Percentiles rank a stretch among this genome's conserved stretches.
Evolutionary conservation across 1,139 yeast genomes (phyloP).

Genomic region (Neolecta irregularis): DNA sequence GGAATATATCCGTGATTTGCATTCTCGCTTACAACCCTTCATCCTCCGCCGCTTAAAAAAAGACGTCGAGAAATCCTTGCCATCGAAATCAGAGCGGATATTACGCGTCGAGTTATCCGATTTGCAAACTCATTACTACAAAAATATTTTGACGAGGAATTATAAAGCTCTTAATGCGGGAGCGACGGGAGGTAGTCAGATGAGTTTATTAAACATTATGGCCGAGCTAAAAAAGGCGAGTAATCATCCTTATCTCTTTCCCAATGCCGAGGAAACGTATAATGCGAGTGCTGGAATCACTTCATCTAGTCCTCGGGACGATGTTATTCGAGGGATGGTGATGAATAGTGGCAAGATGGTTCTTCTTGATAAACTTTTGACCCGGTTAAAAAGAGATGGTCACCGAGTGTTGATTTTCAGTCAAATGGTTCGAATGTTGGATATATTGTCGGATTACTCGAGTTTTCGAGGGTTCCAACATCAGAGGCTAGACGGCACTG

Average conservation of each 20-base stretch:
- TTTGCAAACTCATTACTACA: conserved; percentile 85
- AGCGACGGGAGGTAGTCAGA: conserved; percentile 54
- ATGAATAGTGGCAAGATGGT: conserved; percentile 99
- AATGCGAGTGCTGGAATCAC: conserved; percentile 42
- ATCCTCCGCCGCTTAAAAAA: conserved; percentile 85
- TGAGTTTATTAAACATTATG: conserved; percentile 80
- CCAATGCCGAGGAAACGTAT: conserved; percentile 79
- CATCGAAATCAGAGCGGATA: conserved; percentile 88
- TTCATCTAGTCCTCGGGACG: conserved; percentile 44
- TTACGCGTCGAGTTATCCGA: conserved; percentile 90
- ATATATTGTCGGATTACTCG: conserved; percentile 84
- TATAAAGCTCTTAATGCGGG: conserved; percentile 86
- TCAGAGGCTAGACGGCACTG: conserved; percentile 92
- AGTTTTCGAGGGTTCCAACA: conserved; percentile 78
- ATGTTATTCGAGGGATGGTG: conserved; percentile 70
- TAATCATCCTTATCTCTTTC: conserved; percentile 90
- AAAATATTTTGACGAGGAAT: conserved; percentile 80
- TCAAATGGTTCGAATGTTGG: conserved; percentile 90
- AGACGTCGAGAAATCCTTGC: conserved; percentile 92
- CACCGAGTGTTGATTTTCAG: conserved; percentile 89
- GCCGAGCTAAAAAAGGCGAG: conserved; percentile 92
- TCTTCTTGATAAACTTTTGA: conserved; percentile 69
- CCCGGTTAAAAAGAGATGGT: conserved; percentile 77
- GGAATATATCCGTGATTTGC: conserved; percentile 70
- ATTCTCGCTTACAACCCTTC: conserved; percentile 72